Percentiles rank a stretch among this genome's conserved stretches.
Conservation (phyloP, 2,329 filamentous ascomycete species). For the Trichoderma koningii region DNA sequence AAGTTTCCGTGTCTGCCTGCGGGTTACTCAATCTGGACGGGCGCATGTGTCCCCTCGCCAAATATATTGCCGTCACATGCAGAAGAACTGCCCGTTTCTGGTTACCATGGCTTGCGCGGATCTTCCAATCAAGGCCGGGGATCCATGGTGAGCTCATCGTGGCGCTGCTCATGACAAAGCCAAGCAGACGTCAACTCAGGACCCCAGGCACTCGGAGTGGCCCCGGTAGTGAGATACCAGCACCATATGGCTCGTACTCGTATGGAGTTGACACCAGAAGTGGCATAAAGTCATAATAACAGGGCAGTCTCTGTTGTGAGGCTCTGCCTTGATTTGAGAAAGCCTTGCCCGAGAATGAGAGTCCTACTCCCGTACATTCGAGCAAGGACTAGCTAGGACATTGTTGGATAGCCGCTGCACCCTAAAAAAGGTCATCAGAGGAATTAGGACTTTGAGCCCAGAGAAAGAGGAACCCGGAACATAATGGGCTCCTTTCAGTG, state of each 20-base stretch:
- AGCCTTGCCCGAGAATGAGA: background rate
- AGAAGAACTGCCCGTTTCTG: slow-evolving; percentile 2
- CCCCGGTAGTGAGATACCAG: background rate
- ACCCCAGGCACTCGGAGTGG: background rate
- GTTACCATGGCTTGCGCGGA: background rate
- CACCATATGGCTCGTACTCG: background rate
- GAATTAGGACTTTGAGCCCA: background rate
- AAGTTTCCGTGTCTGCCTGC: slow-evolving; percentile 16
- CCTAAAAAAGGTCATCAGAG: background rate
- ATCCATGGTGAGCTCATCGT: background rate
- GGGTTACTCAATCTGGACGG: slow-evolving; percentile 5
- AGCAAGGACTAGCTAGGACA: background rate
- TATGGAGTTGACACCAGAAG: background rate
- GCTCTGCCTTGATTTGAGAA: too few relatives aligned
- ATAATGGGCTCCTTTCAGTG: background rate
- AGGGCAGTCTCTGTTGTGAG: background rate
- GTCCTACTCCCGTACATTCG: background rate
- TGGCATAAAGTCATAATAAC: background rate
- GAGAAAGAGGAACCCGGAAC: background rate
- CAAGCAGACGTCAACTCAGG: background rate
- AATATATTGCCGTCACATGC: slow-evolving; percentile 19
- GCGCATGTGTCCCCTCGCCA: slow-evolving; percentile 8
- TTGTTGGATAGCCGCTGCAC: too few relatives aligned
- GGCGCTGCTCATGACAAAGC: slow-evolving; percentile 11
- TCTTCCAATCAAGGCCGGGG: slow-evolving; percentile 18